Conservation (phyloP, 1,284 basidiomycete species). For the Tremellales sp. region DNA sequence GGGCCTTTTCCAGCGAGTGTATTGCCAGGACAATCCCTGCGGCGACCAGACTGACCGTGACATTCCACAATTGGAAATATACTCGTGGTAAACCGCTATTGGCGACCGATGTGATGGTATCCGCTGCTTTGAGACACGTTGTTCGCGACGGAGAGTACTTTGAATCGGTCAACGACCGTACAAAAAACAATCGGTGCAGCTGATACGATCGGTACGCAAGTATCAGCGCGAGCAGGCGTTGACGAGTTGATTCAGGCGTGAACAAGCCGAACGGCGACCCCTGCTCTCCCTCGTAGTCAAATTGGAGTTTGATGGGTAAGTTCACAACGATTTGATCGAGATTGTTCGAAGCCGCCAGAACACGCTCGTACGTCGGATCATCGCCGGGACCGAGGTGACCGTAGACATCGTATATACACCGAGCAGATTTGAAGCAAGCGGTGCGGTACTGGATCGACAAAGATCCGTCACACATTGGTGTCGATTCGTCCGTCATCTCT, state of each 20-base stretch:
- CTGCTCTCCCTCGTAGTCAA: not conserved
- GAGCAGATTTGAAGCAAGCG: slow-evolving; percentile 1
- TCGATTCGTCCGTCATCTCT: not conserved
- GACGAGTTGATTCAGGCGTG: not conserved
- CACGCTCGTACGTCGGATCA: slow-evolving; percentile 3
- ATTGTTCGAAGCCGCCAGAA: slow-evolving; percentile 1
- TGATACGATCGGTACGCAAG: slow-evolving; percentile 7
- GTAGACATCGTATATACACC: slow-evolving; percentile 2
- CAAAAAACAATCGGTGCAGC: slow-evolving; percentile 4
- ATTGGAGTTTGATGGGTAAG: no score
- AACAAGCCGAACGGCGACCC: not conserved
- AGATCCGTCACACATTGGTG: no score
- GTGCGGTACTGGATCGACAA: not conserved
- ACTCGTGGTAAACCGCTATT: not conserved
- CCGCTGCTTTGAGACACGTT: not conserved
- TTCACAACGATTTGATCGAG: not conserved
- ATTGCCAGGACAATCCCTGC: slow-evolving; percentile 4
- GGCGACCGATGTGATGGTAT: not conserved
- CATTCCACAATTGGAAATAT: slow-evolving; percentile 5
- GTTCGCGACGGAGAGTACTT: not conserved
- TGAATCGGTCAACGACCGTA: slow-evolving; percentile 1
- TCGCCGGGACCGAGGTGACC: slow-evolving; percentile 2
- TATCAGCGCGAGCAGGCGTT: slow-evolving; percentile 1
- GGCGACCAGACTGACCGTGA: slow-evolving; percentile 1
- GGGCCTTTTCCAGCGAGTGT: not conserved